Conservation (phyloP, 2,329 filamentous ascomycete genomes). For the Stromatinia cepivora region DNA sequence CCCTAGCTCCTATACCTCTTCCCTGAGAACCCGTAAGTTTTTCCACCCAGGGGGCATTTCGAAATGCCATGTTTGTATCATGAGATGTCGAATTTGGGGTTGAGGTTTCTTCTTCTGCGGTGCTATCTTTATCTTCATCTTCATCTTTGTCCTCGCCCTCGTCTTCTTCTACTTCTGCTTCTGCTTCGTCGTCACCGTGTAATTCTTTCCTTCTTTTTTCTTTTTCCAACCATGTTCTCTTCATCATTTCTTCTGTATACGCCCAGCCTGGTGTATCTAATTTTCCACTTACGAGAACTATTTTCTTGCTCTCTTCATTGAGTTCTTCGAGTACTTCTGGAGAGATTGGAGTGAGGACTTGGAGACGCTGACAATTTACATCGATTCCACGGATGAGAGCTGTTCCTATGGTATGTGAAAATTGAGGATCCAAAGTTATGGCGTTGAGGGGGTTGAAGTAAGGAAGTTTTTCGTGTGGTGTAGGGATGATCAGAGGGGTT, state of each 20-base stretch:
- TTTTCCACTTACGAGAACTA: constrained; percentile 67
- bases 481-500: constrained; percentile 41
- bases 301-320: constrained; percentile 46
- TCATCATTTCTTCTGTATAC: constrained; percentile 63
- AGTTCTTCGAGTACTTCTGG: constrained; percentile 45
- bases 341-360: constrained; percentile 64
- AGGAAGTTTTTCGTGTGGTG: constrained; percentile 57
- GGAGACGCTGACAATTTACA: constrained; percentile 51
- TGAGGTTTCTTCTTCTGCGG: neutral
- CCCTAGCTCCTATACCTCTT: constrained; percentile 57
- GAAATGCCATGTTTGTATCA: constrained; percentile 29
- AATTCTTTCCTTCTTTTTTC: constrained; percentile 18
- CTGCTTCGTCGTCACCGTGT: constrained; percentile 1
- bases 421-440: constrained; percentile 58
- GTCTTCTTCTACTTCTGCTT: neutral
- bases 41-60: constrained; percentile 59
- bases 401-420: constrained; percentile 61
- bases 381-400: constrained; percentile 73
- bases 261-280: constrained; percentile 70
- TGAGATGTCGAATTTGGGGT: neutral
- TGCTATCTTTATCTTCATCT: neutral
- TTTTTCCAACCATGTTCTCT: constrained; percentile 30
- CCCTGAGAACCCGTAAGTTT: constrained; percentile 55
- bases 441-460: constrained; percentile 58
- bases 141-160: constrained; percentile 21